These are phyloP conservation scores for Pyrenopolyporus hunteri DNA, from an alignment of 495 filamentous ascomycete genomes.

Conservation along the genomic window DNA sequence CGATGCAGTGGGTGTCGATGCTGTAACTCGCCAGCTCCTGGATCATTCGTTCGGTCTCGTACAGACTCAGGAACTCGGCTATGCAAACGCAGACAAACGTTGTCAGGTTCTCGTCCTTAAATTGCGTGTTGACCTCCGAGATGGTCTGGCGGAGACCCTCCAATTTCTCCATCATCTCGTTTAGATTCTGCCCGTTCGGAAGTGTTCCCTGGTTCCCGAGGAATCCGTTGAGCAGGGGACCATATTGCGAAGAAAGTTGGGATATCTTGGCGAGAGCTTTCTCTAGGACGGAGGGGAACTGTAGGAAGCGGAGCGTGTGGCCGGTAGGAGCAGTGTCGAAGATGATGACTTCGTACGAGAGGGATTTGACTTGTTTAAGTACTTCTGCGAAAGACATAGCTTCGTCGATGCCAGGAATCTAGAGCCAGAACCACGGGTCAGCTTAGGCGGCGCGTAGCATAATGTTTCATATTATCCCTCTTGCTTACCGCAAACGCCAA, in stretches of 20 bases:
- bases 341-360: constrained; percentile 97
- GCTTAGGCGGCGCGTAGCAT: constrained; percentile 15
- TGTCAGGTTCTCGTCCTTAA: constrained; percentile 94
- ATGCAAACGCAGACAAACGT: constrained; percentile 99
- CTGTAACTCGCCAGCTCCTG: constrained; percentile 92
- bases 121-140: constrained; percentile 93
- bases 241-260: constrained; percentile 91
- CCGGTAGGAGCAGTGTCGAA: constrained; percentile 99
- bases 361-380: constrained; percentile 98
- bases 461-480: neutral
- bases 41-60: constrained; percentile 99
- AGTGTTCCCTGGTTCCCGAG: constrained; percentile 80
- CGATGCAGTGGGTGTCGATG: constrained; percentile 96
- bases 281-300: constrained; percentile 97
- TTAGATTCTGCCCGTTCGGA: constrained; percentile 88
- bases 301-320: constrained; percentile 97
- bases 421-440: constrained; percentile 6
- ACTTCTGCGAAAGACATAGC: constrained; percentile 99
- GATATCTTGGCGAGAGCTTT: constrained; percentile 97
- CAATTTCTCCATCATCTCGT: constrained; percentile 92
- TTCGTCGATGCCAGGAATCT: constrained; percentile 99
- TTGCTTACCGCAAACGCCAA: constrained; percentile 64
- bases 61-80: constrained; percentile 94
- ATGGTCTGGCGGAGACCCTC: constrained; percentile 92
- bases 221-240: constrained; percentile 92